These are phyloP conservation scores for Fusarium sp. DNA, from an alignment of 2,329 filamentous ascomycete species.

Conservation along the genomic window DNA sequence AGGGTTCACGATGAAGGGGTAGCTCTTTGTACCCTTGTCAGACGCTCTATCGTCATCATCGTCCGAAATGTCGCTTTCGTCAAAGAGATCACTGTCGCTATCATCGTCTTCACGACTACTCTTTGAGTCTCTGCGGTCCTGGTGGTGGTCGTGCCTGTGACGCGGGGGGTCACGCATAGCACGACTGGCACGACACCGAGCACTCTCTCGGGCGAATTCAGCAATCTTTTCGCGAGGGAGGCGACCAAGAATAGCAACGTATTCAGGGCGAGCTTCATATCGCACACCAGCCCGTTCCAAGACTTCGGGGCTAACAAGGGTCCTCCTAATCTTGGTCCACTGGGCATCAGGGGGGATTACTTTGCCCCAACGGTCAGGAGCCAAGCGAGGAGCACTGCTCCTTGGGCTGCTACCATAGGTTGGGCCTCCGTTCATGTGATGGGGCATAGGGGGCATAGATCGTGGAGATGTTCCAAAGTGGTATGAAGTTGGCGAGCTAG, in stretches of 20 bases:
- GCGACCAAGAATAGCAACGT: slow-evolving; percentile 69
- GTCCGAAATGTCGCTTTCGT: slow-evolving; percentile 47
- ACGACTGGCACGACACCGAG: slow-evolving; percentile 58
- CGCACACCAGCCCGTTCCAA: slow-evolving; percentile 65
- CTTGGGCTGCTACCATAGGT: slow-evolving; percentile 50
- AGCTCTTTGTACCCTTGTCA: slow-evolving; percentile 46
- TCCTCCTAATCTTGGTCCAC: slow-evolving; percentile 69
- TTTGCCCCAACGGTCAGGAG: slow-evolving; percentile 66
- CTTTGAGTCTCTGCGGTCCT: slow-evolving; percentile 46
- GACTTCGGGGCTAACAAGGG: slow-evolving; percentile 67
- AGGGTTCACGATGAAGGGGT: slow-evolving; percentile 52
- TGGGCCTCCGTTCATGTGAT: slow-evolving; percentile 41
- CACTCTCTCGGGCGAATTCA: slow-evolving; percentile 61
- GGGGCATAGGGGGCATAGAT: slow-evolving; percentile 49
- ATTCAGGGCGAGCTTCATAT: slow-evolving; percentile 69
- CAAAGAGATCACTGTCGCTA: slow-evolving; percentile 44
- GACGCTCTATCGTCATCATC: slow-evolving; percentile 47
- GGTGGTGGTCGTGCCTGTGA: slow-evolving; percentile 16
- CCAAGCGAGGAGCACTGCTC: slow-evolving; percentile 52
- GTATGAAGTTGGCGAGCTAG: slow-evolving; percentile 47
- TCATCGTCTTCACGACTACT: slow-evolving; percentile 48
- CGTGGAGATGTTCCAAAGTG: slow-evolving; percentile 53
- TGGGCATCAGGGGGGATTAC: slow-evolving; percentile 66
- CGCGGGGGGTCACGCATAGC: slow-evolving; percentile 18
- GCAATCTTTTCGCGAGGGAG: slow-evolving; percentile 63